These are phyloP conservation scores for Nakaseomyces glabratus DNA, from an alignment of 1,139 yeast species.

Conservation along the genomic window DNA sequence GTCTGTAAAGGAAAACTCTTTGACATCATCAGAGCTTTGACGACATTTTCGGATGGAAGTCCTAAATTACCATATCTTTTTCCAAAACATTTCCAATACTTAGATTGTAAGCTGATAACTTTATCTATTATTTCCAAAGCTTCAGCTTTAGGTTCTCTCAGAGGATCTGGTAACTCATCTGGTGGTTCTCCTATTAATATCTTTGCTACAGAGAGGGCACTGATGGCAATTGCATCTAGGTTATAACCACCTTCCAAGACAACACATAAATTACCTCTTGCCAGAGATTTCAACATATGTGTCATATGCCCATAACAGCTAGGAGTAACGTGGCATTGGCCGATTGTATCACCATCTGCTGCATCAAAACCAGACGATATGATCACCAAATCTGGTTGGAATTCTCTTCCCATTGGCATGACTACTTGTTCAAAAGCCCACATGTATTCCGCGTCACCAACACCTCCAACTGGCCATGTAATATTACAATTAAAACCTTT, in stretches of 20 bases:
- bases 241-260: slow-evolving; percentile 96
- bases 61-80: slow-evolving; percentile 42
- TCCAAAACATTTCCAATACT: slow-evolving; percentile 77
- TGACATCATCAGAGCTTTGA: slow-evolving; percentile 17
- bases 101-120: slow-evolving; percentile 71
- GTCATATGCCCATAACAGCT: slow-evolving; percentile 97
- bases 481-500: slow-evolving; percentile 81
- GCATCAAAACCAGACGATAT: slow-evolving; percentile 97
- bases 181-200: slow-evolving; percentile 94
- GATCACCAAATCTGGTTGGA: slow-evolving; percentile 84
- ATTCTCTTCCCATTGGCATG: slow-evolving; percentile 82
- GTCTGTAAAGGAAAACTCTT: slow-evolving; percentile 48
- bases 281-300: slow-evolving; percentile 77
- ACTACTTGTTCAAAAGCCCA: slow-evolving; percentile 86
- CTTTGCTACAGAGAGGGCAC: slow-evolving; percentile 89
- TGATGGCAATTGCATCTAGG: slow-evolving; percentile 77
- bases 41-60: slow-evolving; percentile 12
- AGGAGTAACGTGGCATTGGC: slow-evolving; percentile 96
- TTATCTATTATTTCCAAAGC: slow-evolving; percentile 82
- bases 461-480: slow-evolving; percentile 91
- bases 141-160: slow-evolving; percentile 55
- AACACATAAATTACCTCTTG: slow-evolving; percentile 81
- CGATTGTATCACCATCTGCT: slow-evolving; percentile 95
- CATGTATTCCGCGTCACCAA: slow-evolving; percentile 92
- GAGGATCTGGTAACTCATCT: slow-evolving; percentile 44